Evolutionary conservation across 1,139 yeast genomes (phyloP), one percentile per base, ranked within the genome.

Genomic region (Yamadazyma triangularis): DNA sequence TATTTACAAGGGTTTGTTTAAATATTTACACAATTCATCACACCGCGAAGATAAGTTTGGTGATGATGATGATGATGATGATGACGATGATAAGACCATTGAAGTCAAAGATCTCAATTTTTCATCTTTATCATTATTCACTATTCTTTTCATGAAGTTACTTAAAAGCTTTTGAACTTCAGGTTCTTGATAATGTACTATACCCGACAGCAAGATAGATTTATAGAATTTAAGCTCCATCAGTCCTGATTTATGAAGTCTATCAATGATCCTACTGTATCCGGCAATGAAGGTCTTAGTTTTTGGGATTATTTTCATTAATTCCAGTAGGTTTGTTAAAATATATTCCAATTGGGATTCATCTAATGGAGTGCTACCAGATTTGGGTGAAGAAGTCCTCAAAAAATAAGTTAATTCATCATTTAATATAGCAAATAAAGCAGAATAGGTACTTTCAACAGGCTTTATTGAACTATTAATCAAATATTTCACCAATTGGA

Each of bases 331-430:
- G 14, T 23, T 30, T 12, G 15, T 22, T 4, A 30, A 8, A 14
- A 34, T 24, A 20, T 34, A 34, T 13, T 27, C 26, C 9, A 30
- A 15, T 20, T 33, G 31, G 2, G 9, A 12, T 13, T 15, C n/a
- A n/a, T n/a, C n/a, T n/a, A n/a, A n/a, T n/a, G n/a, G n/a, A n/a
- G n/a, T n/a, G n/a, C n/a, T n/a, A n/a, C n/a, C n/a, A n/a, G n/a
- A n/a, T n/a, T n/a, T n/a, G n/a, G n/a, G n/a, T n/a, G n/a, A 6
- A 18, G 20, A 6, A 18, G 20, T 18, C 35, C 64, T 68, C 28
- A 57, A 56, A 42, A 50, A 60, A 34, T 62, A 58, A 34, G 58
- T 56, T 11, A 66, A 34, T 31, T 65, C 70, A 15, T 58, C 55
- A 35, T 49, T 49, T 29, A 68, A 52, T 25, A 54, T 48, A 2